Percentiles rank a stretch among this genome's conserved stretches.
Conservation (phyloP, 1,139 yeast genomes). For the Blastobotrys niveus region DNA sequence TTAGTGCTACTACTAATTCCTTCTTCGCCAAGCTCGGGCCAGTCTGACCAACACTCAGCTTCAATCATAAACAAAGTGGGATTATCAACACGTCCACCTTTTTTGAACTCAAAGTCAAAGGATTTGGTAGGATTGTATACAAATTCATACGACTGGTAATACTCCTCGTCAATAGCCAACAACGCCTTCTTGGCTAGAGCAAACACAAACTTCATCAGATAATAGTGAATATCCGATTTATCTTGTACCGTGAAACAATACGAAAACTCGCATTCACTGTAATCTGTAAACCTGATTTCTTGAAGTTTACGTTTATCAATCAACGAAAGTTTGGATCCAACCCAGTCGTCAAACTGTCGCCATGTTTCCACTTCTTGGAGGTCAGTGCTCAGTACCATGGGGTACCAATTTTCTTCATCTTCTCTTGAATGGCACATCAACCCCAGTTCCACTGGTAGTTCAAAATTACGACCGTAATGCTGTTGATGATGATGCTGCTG, state of each 20-base stretch:
- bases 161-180: background rate
- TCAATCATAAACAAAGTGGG: constrained; percentile 10
- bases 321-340: constrained; percentile 10
- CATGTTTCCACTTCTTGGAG: constrained; percentile 8
- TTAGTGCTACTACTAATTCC: too few species aligned
- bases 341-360: constrained; percentile 15
- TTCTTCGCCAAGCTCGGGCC: constrained; percentile 12
- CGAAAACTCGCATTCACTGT: background rate
- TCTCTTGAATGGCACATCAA: background rate
- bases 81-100: constrained; percentile 1
- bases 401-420: constrained; percentile 1
- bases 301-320: constrained; percentile 8
- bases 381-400: constrained; percentile 9
- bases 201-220: constrained; percentile 9
- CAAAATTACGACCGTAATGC: constrained; percentile 9
- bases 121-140: constrained; percentile 2
- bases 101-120: constrained; percentile 10
- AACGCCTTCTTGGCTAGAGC: constrained; percentile 2
- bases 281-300: constrained; percentile 2
- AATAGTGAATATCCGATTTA: constrained; percentile 11
- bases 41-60: constrained; percentile 11
- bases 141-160: constrained; percentile 1
- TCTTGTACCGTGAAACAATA: constrained; percentile 8
- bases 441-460: constrained; percentile 14
- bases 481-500: too few species aligned